Percentiles rank a stretch among this genome's conserved stretches.
These are phyloP conservation scores for Ophiostoma ips DNA, from an alignment of 2,329 filamentous ascomycete genomes.

Conservation along the genomic window DNA sequence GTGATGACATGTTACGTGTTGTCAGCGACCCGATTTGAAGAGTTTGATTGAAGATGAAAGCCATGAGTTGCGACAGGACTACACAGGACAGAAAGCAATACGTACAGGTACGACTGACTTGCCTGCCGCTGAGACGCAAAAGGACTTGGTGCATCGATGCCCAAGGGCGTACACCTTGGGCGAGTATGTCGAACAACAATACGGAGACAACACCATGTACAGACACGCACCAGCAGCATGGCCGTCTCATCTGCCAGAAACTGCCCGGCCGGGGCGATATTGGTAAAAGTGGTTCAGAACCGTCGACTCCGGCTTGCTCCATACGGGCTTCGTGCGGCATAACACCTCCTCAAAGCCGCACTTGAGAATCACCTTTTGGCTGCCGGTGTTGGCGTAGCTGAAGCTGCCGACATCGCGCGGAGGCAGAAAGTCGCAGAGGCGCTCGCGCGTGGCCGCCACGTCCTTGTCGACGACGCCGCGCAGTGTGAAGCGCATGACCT, in stretches of 20 bases:
- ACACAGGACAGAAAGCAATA: not conserved
- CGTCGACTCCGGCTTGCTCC: not conserved
- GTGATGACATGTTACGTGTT: not conserved
- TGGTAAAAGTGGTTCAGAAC: conserved; percentile 15
- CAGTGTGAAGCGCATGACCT: conserved; percentile 48
- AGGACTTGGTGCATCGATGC: no score
- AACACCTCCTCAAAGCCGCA: conserved; percentile 36
- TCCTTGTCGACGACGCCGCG: conserved; percentile 29
- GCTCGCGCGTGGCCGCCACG: conserved; percentile 28
- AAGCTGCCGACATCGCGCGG: conserved; percentile 37
- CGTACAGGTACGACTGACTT: no score
- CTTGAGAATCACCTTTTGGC: conserved; percentile 43
- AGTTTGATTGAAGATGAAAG: not conserved
- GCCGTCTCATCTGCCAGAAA: no score
- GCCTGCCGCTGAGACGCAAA: no score
- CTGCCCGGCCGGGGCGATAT: conserved; percentile 12
- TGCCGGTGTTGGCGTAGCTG: conserved; percentile 40
- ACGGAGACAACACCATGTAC: no score
- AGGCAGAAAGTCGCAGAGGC: conserved; percentile 28
- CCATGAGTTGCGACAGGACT: not conserved
- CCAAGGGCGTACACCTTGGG: no score
- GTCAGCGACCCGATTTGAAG: not conserved
- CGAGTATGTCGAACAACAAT: no score
- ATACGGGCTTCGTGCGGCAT: conserved; percentile 23
- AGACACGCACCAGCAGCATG: no score